Percentiles rank a stretch among this genome's conserved stretches.
Conservation (phyloP, 2,329 filamentous ascomycete genomes). For the Xylariaceae sp. region DNA sequence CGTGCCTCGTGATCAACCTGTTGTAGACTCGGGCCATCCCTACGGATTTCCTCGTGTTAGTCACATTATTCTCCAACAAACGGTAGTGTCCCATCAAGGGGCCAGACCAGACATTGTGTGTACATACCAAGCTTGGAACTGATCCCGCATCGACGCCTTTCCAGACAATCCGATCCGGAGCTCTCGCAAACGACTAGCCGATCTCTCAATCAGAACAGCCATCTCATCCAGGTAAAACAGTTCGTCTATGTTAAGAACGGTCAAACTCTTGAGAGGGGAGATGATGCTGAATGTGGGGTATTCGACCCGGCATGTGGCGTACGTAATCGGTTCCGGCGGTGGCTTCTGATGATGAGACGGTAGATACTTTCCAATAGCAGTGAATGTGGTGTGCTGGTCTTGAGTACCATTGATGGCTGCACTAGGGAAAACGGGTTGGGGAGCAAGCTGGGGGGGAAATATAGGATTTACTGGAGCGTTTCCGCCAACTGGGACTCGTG, state of each 20-base stretch:
- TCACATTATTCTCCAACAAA: too few relatives aligned
- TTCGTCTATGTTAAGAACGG: constrained; percentile 77
- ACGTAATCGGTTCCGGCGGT: constrained; percentile 39
- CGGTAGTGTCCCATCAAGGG: too few relatives aligned
- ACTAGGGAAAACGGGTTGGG: constrained; percentile 20
- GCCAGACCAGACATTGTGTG: too few relatives aligned
- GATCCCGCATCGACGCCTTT: constrained; percentile 43
- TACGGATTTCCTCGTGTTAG: too few relatives aligned
- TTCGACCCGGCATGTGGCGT: constrained; percentile 60
- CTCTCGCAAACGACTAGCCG: constrained; percentile 62
- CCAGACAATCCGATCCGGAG: constrained; percentile 68
- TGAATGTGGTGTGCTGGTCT: constrained; percentile 10
- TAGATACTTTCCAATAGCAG: constrained; percentile 21
- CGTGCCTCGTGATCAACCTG: constrained; percentile 58
- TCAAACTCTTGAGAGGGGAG: constrained; percentile 69
- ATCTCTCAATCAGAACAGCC: constrained; percentile 70
- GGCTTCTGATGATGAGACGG: constrained; percentile 26
- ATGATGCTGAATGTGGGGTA: constrained; percentile 77
- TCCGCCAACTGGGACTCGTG: constrained; percentile 16
- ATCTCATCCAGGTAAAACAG: constrained; percentile 80
- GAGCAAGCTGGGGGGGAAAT: constrained; percentile 27
- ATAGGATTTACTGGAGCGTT: constrained; percentile 17
- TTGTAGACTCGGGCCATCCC: constrained; percentile 54
- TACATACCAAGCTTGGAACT: constrained; percentile 52
- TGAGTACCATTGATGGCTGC: constrained; percentile 20